Evolutionary conservation across 306 rosid genomes (phyloP), one percentile per base, ranked within the genome.

Genomic region (Mimosa pudica): DNA sequence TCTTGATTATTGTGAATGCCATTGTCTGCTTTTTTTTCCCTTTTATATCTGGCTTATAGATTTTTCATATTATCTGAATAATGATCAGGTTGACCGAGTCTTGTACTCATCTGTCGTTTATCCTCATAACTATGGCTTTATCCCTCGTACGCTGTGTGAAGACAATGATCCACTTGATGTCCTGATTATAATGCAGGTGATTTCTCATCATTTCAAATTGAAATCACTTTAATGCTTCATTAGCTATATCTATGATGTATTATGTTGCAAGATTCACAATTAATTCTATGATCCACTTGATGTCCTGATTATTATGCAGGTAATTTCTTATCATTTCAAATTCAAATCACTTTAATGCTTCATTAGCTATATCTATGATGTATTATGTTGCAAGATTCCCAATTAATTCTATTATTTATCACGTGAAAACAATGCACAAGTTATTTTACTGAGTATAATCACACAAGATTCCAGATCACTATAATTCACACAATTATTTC

Each of bases 81-180:
- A 81, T 87, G 44, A 36, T 75, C 90, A 93, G 98, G 99, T 96
- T 79, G 99, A 96, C 79, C 90, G 98, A 35, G 64, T 96, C 83
- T 78, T 96, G 89, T 96, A 96, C 79, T 91, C 99, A 0, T 96
- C 97, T 0, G 94, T 96, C 44, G 99, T 96, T 77, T 96, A 96
- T 84, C 98, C 99, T 63, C 97, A 96, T 78, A 96, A 96, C 84
- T 93, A 96, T 49, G 99, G 99, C 74, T 96, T 96, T 82, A 96
- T 96, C 77, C 97, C 99, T 62, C 99, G 97, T 76, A 93, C 98
- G 55, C 83, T 96, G 63, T 96, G 99, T 73, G 99, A 96, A 86
- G 99, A 96, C 97, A 96, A 96, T 61, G 99, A 96, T 84, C 98
- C 99, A 2, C 77, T 93, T 68, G 99, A 96, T 86, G 97, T 91